Base-by-base conservation (phyloP, 495 filamentous ascomycete genomes). In the Penicillium crystallinum region DNA sequence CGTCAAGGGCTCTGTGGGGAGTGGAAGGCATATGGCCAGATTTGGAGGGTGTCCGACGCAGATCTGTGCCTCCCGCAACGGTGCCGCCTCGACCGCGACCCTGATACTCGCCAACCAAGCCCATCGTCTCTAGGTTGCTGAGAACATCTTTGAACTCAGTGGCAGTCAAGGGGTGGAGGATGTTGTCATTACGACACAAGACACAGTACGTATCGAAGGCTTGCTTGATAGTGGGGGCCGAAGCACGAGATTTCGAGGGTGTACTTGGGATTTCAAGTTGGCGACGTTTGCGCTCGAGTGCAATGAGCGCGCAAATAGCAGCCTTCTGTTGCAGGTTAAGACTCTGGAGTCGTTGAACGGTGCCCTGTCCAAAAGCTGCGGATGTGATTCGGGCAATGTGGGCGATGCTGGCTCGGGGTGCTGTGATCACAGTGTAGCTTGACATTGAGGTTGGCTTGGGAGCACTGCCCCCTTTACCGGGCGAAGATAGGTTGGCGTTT, bases 281-380 rank as follows among this genome's bases (percentile, higher is more conserved):
- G 5, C 66, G 75, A 37, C 69, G 67, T 54, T 70, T 71, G 43
- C 77, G 88, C 67, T 97, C 91, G 2, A 92, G 78, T 1, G 90
- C 88, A 40, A 90, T 74, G 23, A 97, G 75, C 0, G 91, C 80
- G 68, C 95, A 97, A 21, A 99, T 79, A 7, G 89, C 90, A 3
- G 91, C 93, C 68, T 96, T 99, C 74, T 97, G 95, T 59, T 99
- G 93, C 0, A 97, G 78, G 61, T 97, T 97, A 37, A 99, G 78
- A 1, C 81, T 82, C 68, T 88, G 86, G 6, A 99, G 79, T 47
- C 93, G 81, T 54, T 95, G 88, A 10, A 75, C 78, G 11, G 90
- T 83, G 30, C 89, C 90, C 58, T 95, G 89, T 57, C 88, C 85
- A 57, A 97, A 93, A 15, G 88, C 84, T 0, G 89, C 78, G 0